These are phyloP conservation scores for Corymbia citriodora DNA, from an alignment of 441 rosid species.

Conservation along the genomic window DNA sequence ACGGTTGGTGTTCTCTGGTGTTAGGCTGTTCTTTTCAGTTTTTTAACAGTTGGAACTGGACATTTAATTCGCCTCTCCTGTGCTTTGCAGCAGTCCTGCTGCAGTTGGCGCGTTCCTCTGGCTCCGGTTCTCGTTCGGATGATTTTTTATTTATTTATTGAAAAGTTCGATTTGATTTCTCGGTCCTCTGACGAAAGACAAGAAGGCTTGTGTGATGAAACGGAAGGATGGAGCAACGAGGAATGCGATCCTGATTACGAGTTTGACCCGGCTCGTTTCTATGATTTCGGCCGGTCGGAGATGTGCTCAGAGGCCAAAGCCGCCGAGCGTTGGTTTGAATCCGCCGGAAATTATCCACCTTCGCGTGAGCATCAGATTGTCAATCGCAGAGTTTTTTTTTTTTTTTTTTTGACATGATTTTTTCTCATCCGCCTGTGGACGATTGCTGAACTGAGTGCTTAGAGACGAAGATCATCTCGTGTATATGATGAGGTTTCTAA, in stretches of 20 bases:
- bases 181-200: neutral
- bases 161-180: neutral
- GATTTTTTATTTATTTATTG: neutral
- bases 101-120: neutral
- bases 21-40: too few relatives aligned
- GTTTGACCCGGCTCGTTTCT: slow-evolving; percentile 4
- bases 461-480: neutral
- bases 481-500: neutral
- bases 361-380: neutral
- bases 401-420: neutral
- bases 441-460: neutral
- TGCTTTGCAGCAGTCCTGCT: neutral
- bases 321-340: slow-evolving; percentile 4
- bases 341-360: neutral
- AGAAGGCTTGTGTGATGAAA: neutral
- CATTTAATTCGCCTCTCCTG: too few relatives aligned
- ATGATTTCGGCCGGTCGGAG: neutral
- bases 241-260: slow-evolving; percentile 1
- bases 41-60: too few relatives aligned
- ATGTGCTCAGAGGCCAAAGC: neutral
- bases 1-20: too few relatives aligned
- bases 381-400: neutral
- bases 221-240: neutral
- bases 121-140: neutral
- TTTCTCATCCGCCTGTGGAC: neutral